Evolutionary conservation across 179 eudicot genomes (phyloP).

Genomic region (Heliamphora pulchella): DNA sequence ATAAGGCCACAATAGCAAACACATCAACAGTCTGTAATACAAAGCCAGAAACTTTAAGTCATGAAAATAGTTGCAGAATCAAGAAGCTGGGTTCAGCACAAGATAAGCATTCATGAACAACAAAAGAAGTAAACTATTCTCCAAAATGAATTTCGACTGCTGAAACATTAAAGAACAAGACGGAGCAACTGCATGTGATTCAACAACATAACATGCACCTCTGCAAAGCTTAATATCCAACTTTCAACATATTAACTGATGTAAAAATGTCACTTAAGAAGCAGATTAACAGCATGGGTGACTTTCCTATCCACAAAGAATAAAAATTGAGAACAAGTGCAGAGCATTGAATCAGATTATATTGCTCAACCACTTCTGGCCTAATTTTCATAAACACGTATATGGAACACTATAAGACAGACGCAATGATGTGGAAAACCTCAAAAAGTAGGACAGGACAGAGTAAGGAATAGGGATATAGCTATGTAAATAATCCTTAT

Average conservation of each 20-base stretch:
- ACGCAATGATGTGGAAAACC: not conserved
- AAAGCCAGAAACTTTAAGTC: slow-evolving; percentile 28
- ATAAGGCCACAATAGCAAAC: slow-evolving; percentile 94
- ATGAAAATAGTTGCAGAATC: slow-evolving; percentile 21
- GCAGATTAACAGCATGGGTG: not conserved
- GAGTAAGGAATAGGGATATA: not conserved
- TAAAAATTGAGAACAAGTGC: not conserved
- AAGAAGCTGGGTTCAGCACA: not conserved
- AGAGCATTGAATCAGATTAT: not conserved
- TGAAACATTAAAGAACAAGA: not conserved
- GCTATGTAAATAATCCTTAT: no score
- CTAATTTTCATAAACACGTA: not conserved
- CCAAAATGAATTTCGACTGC: not conserved
- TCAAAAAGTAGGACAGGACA: not conserved
- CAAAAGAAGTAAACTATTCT: not conserved
- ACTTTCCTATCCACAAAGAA: not conserved
- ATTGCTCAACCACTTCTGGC: not conserved
- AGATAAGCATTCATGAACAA: not conserved
- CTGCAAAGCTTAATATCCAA: not conserved
- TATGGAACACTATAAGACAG: not conserved
- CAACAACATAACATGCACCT: not conserved
- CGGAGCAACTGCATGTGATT: not conserved
- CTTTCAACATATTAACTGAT: not conserved
- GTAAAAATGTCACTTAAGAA: not conserved
- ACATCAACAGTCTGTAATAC: slow-evolving; percentile 94